Percentiles rank a stretch among this genome's conserved stretches.
These are phyloP conservation scores for Yamadazyma trypodendri DNA, from an alignment of 1,139 yeast genomes.

Conservation along the genomic window DNA sequence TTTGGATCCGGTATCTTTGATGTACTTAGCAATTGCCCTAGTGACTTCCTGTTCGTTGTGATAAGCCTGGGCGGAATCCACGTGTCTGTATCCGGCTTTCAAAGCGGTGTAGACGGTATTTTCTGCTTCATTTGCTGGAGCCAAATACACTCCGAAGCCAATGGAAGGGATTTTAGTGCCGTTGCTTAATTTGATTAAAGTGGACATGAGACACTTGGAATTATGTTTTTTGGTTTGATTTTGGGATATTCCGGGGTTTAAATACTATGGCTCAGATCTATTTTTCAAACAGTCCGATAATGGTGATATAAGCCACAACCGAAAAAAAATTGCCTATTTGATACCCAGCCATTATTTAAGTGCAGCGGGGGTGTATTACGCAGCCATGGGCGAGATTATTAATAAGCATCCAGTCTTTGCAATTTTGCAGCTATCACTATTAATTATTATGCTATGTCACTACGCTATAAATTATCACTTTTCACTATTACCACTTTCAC, in stretches of 20 bases:
- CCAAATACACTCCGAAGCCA: conserved; percentile 36
- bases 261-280: no score
- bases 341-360: no score
- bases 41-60: conserved; percentile 51
- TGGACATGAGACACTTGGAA: neutral
- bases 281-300: no score
- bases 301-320: no score
- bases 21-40: conserved; percentile 37
- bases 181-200: conserved; percentile 28
- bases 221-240: no score
- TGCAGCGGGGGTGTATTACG: no score
- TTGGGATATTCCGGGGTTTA: no score
- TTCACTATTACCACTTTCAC: neutral
- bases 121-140: conserved; percentile 24
- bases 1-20: conserved; percentile 34
- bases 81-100: conserved; percentile 66
- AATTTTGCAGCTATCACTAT: neutral
- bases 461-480: no score
- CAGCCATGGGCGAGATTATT: no score
- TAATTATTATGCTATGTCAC: no score
- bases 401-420: no score
- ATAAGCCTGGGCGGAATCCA: conserved; percentile 45
- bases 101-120: conserved; percentile 43
- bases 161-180: conserved; percentile 41
- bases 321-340: no score